Evolutionary conservation across 2,329 filamentous ascomycete species (phyloP).

Genomic region (Diaporthe batatas): DNA sequence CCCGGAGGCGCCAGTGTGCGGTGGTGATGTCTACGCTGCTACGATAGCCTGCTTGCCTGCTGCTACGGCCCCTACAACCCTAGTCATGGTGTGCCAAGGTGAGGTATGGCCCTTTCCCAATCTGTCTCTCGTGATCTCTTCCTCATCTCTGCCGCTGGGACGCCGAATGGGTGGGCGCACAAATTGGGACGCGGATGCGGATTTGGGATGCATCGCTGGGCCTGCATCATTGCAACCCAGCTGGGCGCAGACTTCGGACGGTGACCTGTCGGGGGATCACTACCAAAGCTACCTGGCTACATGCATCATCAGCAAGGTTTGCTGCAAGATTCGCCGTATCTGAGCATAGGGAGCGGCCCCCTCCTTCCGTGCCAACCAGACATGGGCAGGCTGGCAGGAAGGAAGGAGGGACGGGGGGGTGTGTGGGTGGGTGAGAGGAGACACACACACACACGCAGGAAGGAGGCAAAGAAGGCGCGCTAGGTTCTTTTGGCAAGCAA

Average conservation of each 20-base stretch:
- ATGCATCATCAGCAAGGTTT: slow-evolving; percentile 14
- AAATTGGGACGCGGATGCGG: slow-evolving; percentile 26
- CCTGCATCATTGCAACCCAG: slow-evolving; percentile 37
- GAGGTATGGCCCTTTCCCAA: slow-evolving; percentile 21
- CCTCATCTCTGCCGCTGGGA: slow-evolving; percentile 24
- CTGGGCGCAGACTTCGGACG: slow-evolving; percentile 34
- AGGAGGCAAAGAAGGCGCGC: slow-evolving; percentile 1
- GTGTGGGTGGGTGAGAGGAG: background rate
- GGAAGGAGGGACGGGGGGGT: background rate
- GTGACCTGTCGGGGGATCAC: slow-evolving; percentile 2
- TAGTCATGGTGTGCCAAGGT: slow-evolving; percentile 26
- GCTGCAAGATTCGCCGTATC: slow-evolving; percentile 18
- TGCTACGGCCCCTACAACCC: slow-evolving; percentile 17
- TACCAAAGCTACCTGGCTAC: slow-evolving; percentile 31
- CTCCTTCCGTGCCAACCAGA: slow-evolving; percentile 28
- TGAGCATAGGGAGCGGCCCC: slow-evolving; percentile 28
- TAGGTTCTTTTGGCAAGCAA: slow-evolving; percentile 37
- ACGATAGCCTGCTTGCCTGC: too few species aligned
- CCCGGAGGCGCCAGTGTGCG: background rate
- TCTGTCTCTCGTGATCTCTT: slow-evolving; percentile 28
- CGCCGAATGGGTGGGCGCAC: slow-evolving; percentile 23
- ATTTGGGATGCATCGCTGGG: slow-evolving; percentile 35
- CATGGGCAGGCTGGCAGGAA: background rate
- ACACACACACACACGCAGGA: background rate
- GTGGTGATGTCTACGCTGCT: slow-evolving; percentile 10